Percentiles rank a stretch among this genome's conserved stretches.
Conservation (phyloP, 1,284 basidiomycete genomes). For the Paramarasmius palmivorus region DNA sequence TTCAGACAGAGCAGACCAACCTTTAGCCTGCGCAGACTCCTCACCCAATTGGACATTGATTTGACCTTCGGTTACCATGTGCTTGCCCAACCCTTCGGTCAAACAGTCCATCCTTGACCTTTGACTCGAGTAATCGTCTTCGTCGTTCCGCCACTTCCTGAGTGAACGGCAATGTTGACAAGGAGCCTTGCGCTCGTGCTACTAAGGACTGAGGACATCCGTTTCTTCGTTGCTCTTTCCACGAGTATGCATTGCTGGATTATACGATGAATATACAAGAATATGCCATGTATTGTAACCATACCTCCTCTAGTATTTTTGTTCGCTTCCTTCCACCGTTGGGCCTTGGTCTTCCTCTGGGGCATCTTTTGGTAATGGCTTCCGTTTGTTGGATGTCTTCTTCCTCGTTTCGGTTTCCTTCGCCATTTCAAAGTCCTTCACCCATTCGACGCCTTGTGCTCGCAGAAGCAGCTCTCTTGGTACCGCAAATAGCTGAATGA, state of each 20-base stretch:
- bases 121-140: conserved; percentile 33
- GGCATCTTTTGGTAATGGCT: conserved; percentile 44
- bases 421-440: conserved; percentile 56
- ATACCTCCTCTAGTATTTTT: conserved; percentile 64
- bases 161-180: conserved; percentile 36
- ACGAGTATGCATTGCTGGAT: conserved; percentile 63
- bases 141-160: conserved; percentile 46
- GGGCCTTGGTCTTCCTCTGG: conserved; percentile 73
- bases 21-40: conserved; percentile 84
- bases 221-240: conserved; percentile 59
- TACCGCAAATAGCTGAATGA: conserved; percentile 67
- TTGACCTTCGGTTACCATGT: conserved; percentile 67
- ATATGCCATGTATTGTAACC: conserved; percentile 14
- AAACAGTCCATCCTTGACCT: conserved; percentile 56
- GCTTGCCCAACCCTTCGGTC: conserved; percentile 76
- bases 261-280: conserved; percentile 1
- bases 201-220: conserved; percentile 43
- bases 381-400: conserved; percentile 24
- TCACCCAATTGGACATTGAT: conserved; percentile 91
- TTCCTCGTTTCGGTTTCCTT: conserved; percentile 47
- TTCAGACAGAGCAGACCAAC: conserved; percentile 39
- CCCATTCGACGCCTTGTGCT: conserved; percentile 71
- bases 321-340: conserved; percentile 63
- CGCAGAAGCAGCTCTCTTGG: conserved; percentile 66
- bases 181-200: conserved; percentile 58